phyloP scores from a whole-genome alignment of 345 rosid species.

The Salix arbutifolia region DNA sequence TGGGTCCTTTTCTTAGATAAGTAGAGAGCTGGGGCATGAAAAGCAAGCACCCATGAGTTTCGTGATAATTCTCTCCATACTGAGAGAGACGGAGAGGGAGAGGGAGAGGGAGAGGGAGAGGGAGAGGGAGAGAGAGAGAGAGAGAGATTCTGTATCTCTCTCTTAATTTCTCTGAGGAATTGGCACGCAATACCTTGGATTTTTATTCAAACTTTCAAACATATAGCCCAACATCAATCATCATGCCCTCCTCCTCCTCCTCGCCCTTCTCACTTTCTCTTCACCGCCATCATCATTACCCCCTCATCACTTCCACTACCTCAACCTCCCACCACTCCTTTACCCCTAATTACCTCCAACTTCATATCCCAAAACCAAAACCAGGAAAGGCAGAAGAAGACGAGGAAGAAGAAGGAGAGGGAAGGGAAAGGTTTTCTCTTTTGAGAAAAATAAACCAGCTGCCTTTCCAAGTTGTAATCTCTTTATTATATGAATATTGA shows the following conservation, averaged over 20 bases:
- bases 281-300: slow-evolving; percentile 42
- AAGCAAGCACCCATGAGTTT: slow-evolving; percentile 32
- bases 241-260: slow-evolving; percentile 45
- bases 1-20: slow-evolving; percentile 7
- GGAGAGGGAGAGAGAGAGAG: slow-evolving; percentile 2
- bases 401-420: slow-evolving; percentile 14
- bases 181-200: slow-evolving; percentile 29
- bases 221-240: slow-evolving; percentile 37
- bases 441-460: neutral
- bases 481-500: neutral
- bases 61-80: slow-evolving; percentile 27
- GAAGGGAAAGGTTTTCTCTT: neutral
- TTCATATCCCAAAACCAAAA: slow-evolving; percentile 25
- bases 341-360: slow-evolving; percentile 11
- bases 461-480: neutral
- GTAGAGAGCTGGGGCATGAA: slow-evolving; percentile 23
- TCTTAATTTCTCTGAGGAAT: neutral
- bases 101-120: too few species aligned
- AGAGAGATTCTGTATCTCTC: slow-evolving; percentile 1
- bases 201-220: slow-evolving; percentile 30
- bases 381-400: neutral
- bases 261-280: slow-evolving; percentile 31
- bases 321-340: neutral
- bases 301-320: slow-evolving; percentile 27
- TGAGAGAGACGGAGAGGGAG: neutral